These are phyloP conservation scores for Pestalotiopsis sp. DNA, from an alignment of 2,329 filamentous ascomycete genomes.

Conservation along the genomic window DNA sequence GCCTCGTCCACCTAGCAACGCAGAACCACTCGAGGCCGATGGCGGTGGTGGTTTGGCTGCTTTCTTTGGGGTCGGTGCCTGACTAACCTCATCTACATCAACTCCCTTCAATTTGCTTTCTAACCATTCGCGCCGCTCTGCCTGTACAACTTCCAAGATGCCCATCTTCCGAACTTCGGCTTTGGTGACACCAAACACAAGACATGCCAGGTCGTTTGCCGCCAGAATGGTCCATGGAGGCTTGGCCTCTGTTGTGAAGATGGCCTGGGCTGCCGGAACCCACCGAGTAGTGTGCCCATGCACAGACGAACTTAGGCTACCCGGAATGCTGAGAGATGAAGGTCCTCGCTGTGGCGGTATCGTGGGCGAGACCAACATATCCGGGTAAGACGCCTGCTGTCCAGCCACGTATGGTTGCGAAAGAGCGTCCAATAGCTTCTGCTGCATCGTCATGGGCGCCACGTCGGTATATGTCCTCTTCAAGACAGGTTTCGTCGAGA, in stretches of 20 bases:
- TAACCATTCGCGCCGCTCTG: conserved; percentile 87
- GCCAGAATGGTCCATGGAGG: conserved; percentile 95
- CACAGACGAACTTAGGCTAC: conserved; percentile 59
- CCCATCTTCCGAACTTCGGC: conserved; percentile 93
- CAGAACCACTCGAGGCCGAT: conserved; percentile 44
- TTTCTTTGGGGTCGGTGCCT: conserved; percentile 39
- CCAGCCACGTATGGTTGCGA: conserved; percentile 75
- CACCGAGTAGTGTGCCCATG: conserved; percentile 91
- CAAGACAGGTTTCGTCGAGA: conserved; percentile 66
- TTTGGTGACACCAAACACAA: conserved; percentile 99
- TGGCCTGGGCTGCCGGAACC: conserved; percentile 89
- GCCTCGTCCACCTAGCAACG: conserved; percentile 67
- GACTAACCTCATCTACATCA: conserved; percentile 50
- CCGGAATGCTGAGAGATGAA: conserved; percentile 45
- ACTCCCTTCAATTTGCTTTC: conserved; percentile 78
- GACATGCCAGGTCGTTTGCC: conserved; percentile 92
- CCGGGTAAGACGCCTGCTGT: conserved; percentile 39
- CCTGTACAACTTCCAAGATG: conserved; percentile 91
- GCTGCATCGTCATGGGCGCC: conserved; percentile 73
- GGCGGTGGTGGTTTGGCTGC: conserved; percentile 39
- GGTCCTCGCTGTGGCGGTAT: conserved; percentile 41
- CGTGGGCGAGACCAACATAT: conserved; percentile 47
- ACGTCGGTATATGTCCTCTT: conserved; percentile 91
- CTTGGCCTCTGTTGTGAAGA: conserved; percentile 92
- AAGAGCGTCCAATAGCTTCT: conserved; percentile 82